A percentile compares a stretch with the other conserved stretches of the same genome.
phyloP scores from a whole-genome alignment of 129 eudicot species.

The Escallonia herrerae region DNA sequence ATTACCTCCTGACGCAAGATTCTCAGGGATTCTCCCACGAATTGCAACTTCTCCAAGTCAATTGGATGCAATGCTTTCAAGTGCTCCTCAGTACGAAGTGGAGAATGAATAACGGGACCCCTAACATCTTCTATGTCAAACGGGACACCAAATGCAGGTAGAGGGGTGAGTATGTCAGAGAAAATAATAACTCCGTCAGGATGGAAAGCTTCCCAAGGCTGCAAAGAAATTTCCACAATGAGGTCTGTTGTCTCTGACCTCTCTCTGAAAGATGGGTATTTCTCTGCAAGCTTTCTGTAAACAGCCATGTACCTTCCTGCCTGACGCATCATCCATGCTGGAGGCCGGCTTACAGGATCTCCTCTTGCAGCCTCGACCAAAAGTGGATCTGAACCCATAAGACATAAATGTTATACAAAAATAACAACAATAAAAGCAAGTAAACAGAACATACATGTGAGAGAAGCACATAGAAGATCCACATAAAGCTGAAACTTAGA shows the following conservation, averaged over 20 bases:
- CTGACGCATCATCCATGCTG: conserved; percentile 99
- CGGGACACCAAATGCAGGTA: conserved; percentile 95
- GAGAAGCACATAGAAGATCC: background rate
- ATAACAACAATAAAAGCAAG: background rate
- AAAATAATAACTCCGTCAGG: conserved; percentile 97
- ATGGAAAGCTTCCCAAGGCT: conserved; percentile 99
- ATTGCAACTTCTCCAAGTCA: conserved; percentile 66
- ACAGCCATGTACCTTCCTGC: conserved; percentile 98
- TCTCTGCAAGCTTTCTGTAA: conserved; percentile 93
- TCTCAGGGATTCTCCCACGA: conserved; percentile 81
- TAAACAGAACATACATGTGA: background rate
- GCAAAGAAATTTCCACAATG: conserved; percentile 97
- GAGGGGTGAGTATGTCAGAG: conserved; percentile 96
- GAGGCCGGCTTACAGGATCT: conserved; percentile 76
- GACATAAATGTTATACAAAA: background rate
- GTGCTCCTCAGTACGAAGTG: conserved; percentile 75
- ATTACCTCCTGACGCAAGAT: conserved; percentile 76
- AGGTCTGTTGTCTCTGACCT: conserved; percentile 99
- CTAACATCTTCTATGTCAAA: conserved; percentile 93
- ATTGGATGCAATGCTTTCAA: conserved; percentile 76
- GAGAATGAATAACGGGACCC: conserved; percentile 90
- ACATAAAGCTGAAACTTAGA: background rate
- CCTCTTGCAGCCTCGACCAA: conserved; percentile 94
- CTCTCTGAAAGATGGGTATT: conserved; percentile 92
- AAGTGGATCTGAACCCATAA: conserved; percentile 58